These are phyloP conservation scores for Aureobasidium sp. DNA, from an alignment of 2,329 filamentous ascomycete genomes.

Conservation along the genomic window DNA sequence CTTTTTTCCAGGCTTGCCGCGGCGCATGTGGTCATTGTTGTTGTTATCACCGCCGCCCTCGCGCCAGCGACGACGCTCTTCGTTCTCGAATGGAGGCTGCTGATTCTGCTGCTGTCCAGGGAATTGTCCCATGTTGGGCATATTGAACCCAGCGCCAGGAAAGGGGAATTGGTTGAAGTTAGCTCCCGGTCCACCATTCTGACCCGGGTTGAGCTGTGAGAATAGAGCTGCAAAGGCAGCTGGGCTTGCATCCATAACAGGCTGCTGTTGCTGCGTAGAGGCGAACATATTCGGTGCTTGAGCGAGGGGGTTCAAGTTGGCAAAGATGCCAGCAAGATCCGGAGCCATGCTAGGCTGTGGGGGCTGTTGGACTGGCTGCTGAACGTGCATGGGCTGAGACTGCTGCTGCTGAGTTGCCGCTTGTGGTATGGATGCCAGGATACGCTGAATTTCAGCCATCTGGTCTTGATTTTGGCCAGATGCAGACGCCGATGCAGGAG, in stretches of 20 bases:
- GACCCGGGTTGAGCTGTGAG: constrained; percentile 14
- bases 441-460: constrained; percentile 19
- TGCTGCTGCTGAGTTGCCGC: constrained; percentile 18
- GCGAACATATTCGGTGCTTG: background rate
- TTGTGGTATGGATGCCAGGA: constrained; percentile 21
- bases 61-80: constrained; percentile 31
- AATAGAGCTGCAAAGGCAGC: constrained; percentile 17
- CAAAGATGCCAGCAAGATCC: constrained; percentile 10
- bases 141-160: constrained; percentile 5
- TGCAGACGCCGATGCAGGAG: constrained; percentile 17
- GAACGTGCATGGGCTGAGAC: constrained; percentile 9
- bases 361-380: constrained; percentile 2
- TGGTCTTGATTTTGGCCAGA: constrained; percentile 5
- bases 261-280: constrained; percentile 16
- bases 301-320: constrained; percentile 7
- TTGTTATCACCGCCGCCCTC: constrained; percentile 24
- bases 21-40: constrained; percentile 14
- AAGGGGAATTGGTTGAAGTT: constrained; percentile 14
- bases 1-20: constrained; percentile 19
- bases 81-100: constrained; percentile 26
- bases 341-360: background rate
- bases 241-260: background rate
- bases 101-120: constrained; percentile 17
- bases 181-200: constrained; percentile 17
- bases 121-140: constrained; percentile 2